Base-by-base conservation (phyloP, 164 flowering plant species). In the Tetrastigma voinierianum region DNA sequence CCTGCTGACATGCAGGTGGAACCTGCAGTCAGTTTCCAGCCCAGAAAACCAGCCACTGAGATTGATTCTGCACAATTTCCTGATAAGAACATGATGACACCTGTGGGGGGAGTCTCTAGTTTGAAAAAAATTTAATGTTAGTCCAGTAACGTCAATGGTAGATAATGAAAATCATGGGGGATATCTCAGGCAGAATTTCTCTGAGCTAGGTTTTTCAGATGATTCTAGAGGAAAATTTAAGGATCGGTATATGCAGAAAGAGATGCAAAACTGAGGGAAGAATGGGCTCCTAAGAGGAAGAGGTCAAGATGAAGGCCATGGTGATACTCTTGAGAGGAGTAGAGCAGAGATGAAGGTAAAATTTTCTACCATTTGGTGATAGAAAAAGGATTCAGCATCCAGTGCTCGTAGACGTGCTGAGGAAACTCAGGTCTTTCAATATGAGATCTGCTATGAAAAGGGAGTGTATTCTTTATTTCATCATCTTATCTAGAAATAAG, bases 271-370 rank as follows among this genome's bases (percentile, higher is more conserved):
- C 76, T 96, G 67, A 82, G 76, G 71, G 97, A 87, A 72, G 96
- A 96, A 67, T 88, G 90, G 91, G 72, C 80, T 66, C 80, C 85
- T 24, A 85, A 76, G 54, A 72, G 95, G 75, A 25, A 25, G 6
- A 25, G 6, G 77, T 76, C 25, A 92, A 90, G 70, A 92, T 89
- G 80, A 97, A 96, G 80, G 96, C 93, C n/a, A n/a, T n/a, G n/a
- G n/a, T n/a, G 95, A 92, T 67, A 89, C 79, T 71, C 83, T 96
- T 74, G 98, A 92, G 66, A 72, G 67, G 32, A 87, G 90, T 79
- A 87, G 80, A n/a, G 85, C 87, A 40, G 97, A 92, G 77, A 72
- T 96, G 89, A 87, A 84, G 69, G 88, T 83, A 64, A 88, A 77
- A 68, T 83, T 90, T 59, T 74, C 90, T n/a, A 57, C 80, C 70